A percentile compares a stretch with the other conserved stretches of the same genome.
These are phyloP conservation scores for Albophoma yamanashiensis DNA, from an alignment of 2,329 filamentous ascomycete genomes.

Conservation along the genomic window DNA sequence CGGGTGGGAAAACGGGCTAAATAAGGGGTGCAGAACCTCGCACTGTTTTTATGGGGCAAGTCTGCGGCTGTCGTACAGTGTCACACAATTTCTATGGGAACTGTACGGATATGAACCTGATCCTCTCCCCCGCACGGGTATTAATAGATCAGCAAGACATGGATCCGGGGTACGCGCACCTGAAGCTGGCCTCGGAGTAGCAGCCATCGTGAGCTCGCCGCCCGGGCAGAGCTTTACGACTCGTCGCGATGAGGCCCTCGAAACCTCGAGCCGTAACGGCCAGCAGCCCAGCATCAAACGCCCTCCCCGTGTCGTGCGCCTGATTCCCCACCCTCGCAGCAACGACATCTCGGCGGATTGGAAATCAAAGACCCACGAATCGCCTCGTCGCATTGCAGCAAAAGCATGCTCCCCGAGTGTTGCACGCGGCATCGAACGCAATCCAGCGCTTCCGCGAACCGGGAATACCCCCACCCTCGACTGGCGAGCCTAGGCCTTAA, in stretches of 20 bases:
- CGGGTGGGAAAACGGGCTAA: background rate
- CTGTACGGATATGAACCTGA: background rate
- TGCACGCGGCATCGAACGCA: background rate
- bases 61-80: background rate
- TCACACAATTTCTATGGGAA: background rate
- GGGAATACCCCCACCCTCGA: background rate
- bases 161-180: background rate
- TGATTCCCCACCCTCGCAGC: background rate
- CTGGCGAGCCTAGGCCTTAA: too few relatives aligned
- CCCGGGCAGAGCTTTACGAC: background rate
- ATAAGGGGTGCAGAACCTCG: slow-evolving; percentile 1
- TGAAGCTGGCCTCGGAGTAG: background rate
- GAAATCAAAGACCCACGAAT: background rate
- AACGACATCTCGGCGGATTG: background rate
- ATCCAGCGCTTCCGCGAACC: background rate
- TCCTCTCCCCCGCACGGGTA: background rate
- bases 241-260: too few relatives aligned
- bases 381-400: background rate
- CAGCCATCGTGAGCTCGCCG: background rate
- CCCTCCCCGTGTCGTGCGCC: background rate
- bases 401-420: background rate
- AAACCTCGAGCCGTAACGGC: background rate
- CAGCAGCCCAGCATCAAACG: background rate
- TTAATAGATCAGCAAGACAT: background rate
- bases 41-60: background rate